phyloP scores from a whole-genome alignment of 2,329 filamentous ascomycete genomes.

The Exophiala sp. region DNA sequence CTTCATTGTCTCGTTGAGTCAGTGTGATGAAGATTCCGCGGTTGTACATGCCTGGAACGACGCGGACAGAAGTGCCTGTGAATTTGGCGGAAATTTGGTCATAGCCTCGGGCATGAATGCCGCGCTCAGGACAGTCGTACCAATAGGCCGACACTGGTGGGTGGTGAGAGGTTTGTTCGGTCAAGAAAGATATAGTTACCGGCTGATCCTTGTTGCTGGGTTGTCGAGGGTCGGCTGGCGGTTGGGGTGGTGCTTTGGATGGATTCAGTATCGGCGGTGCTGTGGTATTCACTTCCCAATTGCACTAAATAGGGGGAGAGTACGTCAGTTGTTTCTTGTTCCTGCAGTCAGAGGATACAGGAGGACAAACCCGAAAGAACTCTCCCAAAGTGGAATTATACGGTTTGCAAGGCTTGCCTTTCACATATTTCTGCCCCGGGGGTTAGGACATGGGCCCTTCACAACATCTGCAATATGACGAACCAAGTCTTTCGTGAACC shows the following conservation, averaged over 20 bases:
- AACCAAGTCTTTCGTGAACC: conserved; percentile 94
- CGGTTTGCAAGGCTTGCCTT: conserved; percentile 96
- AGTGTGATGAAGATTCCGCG: conserved; percentile 90
- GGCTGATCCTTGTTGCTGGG: conserved; percentile 36
- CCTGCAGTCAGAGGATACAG: not conserved
- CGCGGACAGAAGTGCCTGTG: conserved; percentile 88
- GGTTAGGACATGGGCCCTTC: conserved; percentile 11
- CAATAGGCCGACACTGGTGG: conserved; percentile 95
- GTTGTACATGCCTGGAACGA: conserved; percentile 87
- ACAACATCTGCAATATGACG: conserved; percentile 13
- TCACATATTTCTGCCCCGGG: conserved; percentile 75
- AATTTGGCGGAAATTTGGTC: conserved; percentile 98
- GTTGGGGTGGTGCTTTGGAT: conserved; percentile 32
- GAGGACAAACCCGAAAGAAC: conserved; percentile 74
- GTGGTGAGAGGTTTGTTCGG: conserved; percentile 96
- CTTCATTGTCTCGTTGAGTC: conserved; percentile 72
- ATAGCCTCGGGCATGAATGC: conserved; percentile 79
- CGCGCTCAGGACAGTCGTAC: conserved; percentile 85
- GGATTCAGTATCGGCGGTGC: conserved; percentile 54
- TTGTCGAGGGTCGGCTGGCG: conserved; percentile 34
- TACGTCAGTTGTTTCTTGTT: conserved; percentile 3
- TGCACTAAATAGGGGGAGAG: conserved; percentile 56
- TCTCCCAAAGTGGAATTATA: conserved; percentile 97
- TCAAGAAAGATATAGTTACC: conserved; percentile 84
- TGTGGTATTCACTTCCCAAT: conserved; percentile 85